A percentile compares a stretch with the other conserved stretches of the same genome.
Conservation (phyloP, 108 stramenopile genomes). For the Cylindrotheca fusiformis region DNA sequence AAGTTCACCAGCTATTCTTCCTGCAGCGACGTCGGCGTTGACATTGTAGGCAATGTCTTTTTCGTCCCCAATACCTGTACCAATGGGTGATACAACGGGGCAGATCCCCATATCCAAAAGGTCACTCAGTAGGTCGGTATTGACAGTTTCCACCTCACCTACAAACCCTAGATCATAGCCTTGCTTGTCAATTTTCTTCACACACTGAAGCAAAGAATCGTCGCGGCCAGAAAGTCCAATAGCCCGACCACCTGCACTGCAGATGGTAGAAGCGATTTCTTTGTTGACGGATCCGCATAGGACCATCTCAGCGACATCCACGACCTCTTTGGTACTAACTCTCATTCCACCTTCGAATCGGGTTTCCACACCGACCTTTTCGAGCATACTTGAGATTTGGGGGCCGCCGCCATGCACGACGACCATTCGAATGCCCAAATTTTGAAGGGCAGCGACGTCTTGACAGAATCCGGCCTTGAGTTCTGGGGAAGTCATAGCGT, state of each 20-base stretch:
- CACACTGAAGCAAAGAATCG: slow-evolving; percentile 80
- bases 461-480: slow-evolving; percentile 80
- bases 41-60: slow-evolving; percentile 86
- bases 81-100: slow-evolving; percentile 96
- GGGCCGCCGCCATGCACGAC: slow-evolving; percentile 97
- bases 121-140: slow-evolving; percentile 67
- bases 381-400: slow-evolving; percentile 86
- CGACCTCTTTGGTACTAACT: slow-evolving; percentile 83
- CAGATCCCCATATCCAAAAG: slow-evolving; percentile 80
- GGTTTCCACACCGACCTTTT: slow-evolving; percentile 77
- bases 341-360: slow-evolving; percentile 89
- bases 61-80: slow-evolving; percentile 76
- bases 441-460: slow-evolving; percentile 83
- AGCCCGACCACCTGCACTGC: slow-evolving; percentile 81
- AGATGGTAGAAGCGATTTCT: slow-evolving; percentile 79
- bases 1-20: slow-evolving; percentile 89
- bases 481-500: slow-evolving; percentile 90
- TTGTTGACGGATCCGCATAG: slow-evolving; percentile 94
- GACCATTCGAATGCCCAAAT: slow-evolving; percentile 79
- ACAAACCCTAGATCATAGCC: slow-evolving; percentile 85
- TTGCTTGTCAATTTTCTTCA: slow-evolving; percentile 60
- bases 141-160: slow-evolving; percentile 86
- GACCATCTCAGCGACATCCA: slow-evolving; percentile 97
- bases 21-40: slow-evolving; percentile 98
- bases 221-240: slow-evolving; percentile 91